These are phyloP conservation scores for Macroventuria anomochaeta DNA, from an alignment of 2,329 filamentous ascomycete genomes.

Conservation along the genomic window DNA sequence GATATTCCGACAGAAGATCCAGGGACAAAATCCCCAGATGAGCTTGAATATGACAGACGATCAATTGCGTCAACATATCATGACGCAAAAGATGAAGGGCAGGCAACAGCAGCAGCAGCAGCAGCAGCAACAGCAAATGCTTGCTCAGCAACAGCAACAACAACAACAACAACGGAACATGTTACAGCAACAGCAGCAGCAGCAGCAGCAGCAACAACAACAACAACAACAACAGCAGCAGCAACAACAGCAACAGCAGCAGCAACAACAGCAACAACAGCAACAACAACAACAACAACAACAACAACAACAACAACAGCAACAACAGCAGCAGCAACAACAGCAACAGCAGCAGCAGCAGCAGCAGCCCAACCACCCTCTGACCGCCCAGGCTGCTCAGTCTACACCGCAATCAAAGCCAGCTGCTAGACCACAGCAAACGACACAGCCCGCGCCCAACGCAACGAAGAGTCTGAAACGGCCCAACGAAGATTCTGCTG, in stretches of 20 bases:
- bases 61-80: conserved; percentile 36
- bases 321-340: conserved; percentile 12
- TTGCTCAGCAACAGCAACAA: conserved; percentile 29
- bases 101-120: conserved; percentile 15
- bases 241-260: conserved; percentile 25
- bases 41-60: conserved; percentile 39
- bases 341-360: conserved; percentile 12
- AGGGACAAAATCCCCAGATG: conserved; percentile 28
- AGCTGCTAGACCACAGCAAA: conserved; percentile 27
- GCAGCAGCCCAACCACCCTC: conserved; percentile 11
- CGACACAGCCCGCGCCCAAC: conserved; percentile 29
- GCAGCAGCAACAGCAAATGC: conserved; percentile 33
- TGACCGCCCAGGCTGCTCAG: conserved; percentile 6
- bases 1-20: conserved; percentile 44
- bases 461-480: conserved; percentile 42
- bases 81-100: conserved; percentile 31
- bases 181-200: conserved; percentile 37
- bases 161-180: conserved; percentile 34
- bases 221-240: conserved; percentile 11
- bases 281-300: conserved; percentile 12
- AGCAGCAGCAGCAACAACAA: conserved; percentile 25
- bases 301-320: conserved; percentile 15
- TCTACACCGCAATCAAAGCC: conserved; percentile 22
- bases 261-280: conserved; percentile 16
- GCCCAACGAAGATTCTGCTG: conserved; percentile 52